Evolutionary conservation across 352 stramenopile species (phyloP).

Genomic region (Salisapilia sapeloensis): DNA sequence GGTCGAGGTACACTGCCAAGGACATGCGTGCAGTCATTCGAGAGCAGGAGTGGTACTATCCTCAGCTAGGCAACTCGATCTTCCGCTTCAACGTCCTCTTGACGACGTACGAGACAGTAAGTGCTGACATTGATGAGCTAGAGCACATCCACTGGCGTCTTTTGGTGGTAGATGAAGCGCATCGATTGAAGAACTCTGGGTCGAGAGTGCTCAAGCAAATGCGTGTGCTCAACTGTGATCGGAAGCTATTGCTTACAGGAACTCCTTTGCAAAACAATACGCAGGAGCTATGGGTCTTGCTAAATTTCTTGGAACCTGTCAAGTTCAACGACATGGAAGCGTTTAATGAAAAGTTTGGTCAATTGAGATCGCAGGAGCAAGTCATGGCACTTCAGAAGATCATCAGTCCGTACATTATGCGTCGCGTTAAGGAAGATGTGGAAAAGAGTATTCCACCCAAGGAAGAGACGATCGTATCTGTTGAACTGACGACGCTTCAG

Average conservation of each 20-base stretch:
- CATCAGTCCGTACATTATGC: constrained; percentile 89
- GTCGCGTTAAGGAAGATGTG: constrained; percentile 95
- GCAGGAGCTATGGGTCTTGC: constrained; percentile 93
- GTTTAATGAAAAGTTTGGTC: constrained; percentile 88
- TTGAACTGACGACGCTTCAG: constrained; percentile 96
- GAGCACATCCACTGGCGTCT: constrained; percentile 77
- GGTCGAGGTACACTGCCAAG: constrained; percentile 68
- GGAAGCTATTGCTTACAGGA: constrained; percentile 91
- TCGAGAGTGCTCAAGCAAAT: constrained; percentile 81
- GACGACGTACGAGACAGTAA: constrained; percentile 70
- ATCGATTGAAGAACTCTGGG: constrained; percentile 60
- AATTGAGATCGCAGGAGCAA: constrained; percentile 86
- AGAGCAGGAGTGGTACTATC: constrained; percentile 81
- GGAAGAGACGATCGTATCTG: constrained; percentile 91
- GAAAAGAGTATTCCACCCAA: constrained; percentile 94
- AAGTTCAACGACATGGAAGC: constrained; percentile 78
- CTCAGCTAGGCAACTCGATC: constrained; percentile 79
- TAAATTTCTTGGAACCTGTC: constrained; percentile 94
- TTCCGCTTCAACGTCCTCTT: constrained; percentile 80
- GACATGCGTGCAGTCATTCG: constrained; percentile 77
- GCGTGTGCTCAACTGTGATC: constrained; percentile 65
- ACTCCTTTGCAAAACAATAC: constrained; percentile 96
- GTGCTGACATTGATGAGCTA: constrained; percentile 73
- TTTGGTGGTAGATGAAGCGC: constrained; percentile 70
- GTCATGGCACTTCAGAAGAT: constrained; percentile 89